phyloP scores from a whole-genome alignment of 768 basidiomycete species.

The Calvatia gigantea region DNA sequence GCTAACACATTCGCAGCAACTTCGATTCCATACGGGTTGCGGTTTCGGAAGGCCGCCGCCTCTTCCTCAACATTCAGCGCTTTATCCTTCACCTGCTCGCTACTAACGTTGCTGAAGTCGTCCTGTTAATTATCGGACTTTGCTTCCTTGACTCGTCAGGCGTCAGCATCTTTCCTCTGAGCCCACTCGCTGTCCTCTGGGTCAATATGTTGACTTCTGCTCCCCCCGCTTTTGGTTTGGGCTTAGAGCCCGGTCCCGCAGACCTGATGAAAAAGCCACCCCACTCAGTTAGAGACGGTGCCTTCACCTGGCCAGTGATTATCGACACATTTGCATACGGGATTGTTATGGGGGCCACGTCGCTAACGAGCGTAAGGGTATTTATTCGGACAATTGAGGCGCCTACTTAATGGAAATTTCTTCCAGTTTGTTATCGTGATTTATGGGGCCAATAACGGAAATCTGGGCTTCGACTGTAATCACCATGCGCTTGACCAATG shows the following conservation, averaged over 20 bases:
- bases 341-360: conserved; percentile 32
- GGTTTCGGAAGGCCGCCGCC: conserved; percentile 52
- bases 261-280: conserved; percentile 51
- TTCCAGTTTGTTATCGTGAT: conserved; percentile 34
- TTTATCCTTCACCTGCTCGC: conserved; percentile 53
- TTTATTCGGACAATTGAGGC: not conserved
- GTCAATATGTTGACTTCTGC: conserved; percentile 48
- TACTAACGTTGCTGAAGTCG: conserved; percentile 51
- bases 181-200: conserved; percentile 50
- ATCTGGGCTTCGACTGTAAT: conserved; percentile 31
- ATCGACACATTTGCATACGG: conserved; percentile 35
- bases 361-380: conserved; percentile 27
- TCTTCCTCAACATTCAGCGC: conserved; percentile 54
- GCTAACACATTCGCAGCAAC: conserved; percentile 28
- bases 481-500: conserved; percentile 17
- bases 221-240: conserved; percentile 54
- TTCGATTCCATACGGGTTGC: conserved; percentile 61
- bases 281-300: conserved; percentile 31
- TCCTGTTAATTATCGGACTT: conserved; percentile 52
- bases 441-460: conserved; percentile 29
- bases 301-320: conserved; percentile 36
- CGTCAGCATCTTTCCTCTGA: conserved; percentile 52
- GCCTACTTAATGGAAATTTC: not conserved
- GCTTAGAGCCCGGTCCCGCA: conserved; percentile 43
- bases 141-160: conserved; percentile 48